These are phyloP conservation scores for Coemansia sp. DNA, from an alignment of 192 early-diverging fungal genomes.

Conservation along the genomic window DNA sequence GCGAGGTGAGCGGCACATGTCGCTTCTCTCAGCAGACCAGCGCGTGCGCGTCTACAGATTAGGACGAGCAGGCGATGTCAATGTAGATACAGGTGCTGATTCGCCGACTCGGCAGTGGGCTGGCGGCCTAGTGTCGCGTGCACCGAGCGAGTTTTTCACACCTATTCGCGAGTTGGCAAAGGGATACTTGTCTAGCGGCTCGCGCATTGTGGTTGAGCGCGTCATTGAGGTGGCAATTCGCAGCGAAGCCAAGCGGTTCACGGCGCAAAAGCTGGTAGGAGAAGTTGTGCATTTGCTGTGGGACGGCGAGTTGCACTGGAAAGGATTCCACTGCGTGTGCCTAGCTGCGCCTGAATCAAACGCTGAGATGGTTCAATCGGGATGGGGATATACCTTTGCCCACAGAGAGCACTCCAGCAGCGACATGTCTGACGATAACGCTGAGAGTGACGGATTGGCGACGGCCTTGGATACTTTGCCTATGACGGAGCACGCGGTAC, in stretches of 20 bases:
- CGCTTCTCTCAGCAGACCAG: constrained; percentile 36
- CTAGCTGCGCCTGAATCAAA: neutral
- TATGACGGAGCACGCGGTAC: neutral
- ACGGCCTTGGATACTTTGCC: neutral
- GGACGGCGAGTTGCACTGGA: constrained; percentile 43
- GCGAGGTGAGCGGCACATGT: constrained; percentile 37
- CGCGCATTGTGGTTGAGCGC: constrained; percentile 29
- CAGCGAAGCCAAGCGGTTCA: constrained; percentile 44
- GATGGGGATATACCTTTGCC: constrained; percentile 1
- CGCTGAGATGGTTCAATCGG: neutral
- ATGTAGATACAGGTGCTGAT: constrained; percentile 4
- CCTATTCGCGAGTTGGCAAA: constrained; percentile 17
- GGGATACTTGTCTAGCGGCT: constrained; percentile 32
- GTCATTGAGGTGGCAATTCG: constrained; percentile 38
- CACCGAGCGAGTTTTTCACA: constrained; percentile 8
- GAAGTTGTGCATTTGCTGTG: constrained; percentile 39
- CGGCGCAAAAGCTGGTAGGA: constrained; percentile 30
- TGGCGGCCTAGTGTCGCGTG: neutral
- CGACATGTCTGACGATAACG: neutral
- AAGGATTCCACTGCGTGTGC: constrained; percentile 30
- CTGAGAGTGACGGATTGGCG: neutral
- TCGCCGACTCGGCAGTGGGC: neutral
- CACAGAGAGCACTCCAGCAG: constrained; percentile 3
- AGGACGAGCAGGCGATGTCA: constrained; percentile 24
- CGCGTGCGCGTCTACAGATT: constrained; percentile 44